phyloP scores from a whole-genome alignment of 768 basidiomycete species.

The Mycena rebaudengoi region DNA sequence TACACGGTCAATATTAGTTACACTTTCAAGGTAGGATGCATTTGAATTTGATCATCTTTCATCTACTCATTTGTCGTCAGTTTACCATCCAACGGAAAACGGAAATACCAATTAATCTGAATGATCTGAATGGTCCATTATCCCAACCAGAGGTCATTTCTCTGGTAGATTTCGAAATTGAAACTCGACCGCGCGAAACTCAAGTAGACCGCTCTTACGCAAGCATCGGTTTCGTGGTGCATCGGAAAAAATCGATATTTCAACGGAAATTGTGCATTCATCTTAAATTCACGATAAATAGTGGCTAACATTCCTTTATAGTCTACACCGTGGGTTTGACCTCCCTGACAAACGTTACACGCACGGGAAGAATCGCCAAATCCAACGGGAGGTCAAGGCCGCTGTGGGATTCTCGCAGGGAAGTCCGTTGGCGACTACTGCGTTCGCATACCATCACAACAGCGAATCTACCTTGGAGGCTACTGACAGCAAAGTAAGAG shows the following conservation, averaged over 20 bases:
- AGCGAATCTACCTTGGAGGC: too few relatives aligned
- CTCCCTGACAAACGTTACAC: neutral
- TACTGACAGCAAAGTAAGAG: too few relatives aligned
- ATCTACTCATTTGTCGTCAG: neutral
- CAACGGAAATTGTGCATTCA: neutral
- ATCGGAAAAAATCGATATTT: neutral
- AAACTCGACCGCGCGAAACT: neutral
- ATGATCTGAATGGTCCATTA: neutral
- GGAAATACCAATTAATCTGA: neutral
- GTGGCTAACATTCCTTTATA: neutral
- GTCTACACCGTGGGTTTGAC: neutral
- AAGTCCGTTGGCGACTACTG: neutral
- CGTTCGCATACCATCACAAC: too few relatives aligned
- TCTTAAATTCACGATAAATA: neutral
- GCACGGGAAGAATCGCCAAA: neutral
- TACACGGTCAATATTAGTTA: neutral
- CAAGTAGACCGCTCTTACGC: constrained; percentile 1
- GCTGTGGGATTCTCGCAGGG: neutral
- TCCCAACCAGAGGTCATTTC: neutral
- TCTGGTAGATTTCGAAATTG: neutral
- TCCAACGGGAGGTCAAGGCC: neutral
- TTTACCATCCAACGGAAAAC: neutral
- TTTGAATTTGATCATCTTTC: neutral
- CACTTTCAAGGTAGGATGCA: neutral
- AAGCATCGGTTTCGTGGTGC: neutral